Base-by-base conservation (phyloP, 208 protist genomes). In the Crithidia brevicula region DNA sequence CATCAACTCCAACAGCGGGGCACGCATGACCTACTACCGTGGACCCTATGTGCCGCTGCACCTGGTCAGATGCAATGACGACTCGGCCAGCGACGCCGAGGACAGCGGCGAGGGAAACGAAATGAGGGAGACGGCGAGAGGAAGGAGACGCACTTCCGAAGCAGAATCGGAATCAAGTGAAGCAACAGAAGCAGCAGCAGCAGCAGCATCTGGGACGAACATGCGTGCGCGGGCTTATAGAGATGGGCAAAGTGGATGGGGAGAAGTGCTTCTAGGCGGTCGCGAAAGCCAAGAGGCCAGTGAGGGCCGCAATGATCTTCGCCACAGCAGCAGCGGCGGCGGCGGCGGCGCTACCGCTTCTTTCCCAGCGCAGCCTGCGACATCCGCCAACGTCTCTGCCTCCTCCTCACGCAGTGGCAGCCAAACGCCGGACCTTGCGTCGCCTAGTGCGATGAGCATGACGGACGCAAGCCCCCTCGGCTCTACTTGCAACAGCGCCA, bases 1-100 rank as follows among this genome's bases (percentile, higher is more conserved):
- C 52, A 67, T 85, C 42, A 82, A 87, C 81, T 54, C 40, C 42
- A 80, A 69, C 72, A 77, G 66, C 66, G 71, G 59, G 36, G 73
- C 75, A 23, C 74, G 77, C n/a, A 40, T 71, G 38, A 62, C 75
- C 20, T 74, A 82, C 53, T 88, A 85, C 63, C 78, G 79, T 36
- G 70, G 79, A 1, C 79, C 83, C 13, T 74, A 72, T 25, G 27
- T 85, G 42, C 67, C 78, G 5, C 64, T 72, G 20, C 72, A 85
- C 46, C 62, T 85, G 11, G 40, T 54, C n/a, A 28, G 27, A 4
- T 79, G 67, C 38, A 47, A 47, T 23, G 18, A 27, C 42, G 34
- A 53, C 3, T 69, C 71, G 4, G 28, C 59, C 3, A 63, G 58
- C n/a, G 40, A 52, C 1, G 25, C n/a, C n/a, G n/a, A n/a, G n/a